phyloP scores from a whole-genome alignment of 2,329 filamentous ascomycete species.

The Botrytis medusae region DNA sequence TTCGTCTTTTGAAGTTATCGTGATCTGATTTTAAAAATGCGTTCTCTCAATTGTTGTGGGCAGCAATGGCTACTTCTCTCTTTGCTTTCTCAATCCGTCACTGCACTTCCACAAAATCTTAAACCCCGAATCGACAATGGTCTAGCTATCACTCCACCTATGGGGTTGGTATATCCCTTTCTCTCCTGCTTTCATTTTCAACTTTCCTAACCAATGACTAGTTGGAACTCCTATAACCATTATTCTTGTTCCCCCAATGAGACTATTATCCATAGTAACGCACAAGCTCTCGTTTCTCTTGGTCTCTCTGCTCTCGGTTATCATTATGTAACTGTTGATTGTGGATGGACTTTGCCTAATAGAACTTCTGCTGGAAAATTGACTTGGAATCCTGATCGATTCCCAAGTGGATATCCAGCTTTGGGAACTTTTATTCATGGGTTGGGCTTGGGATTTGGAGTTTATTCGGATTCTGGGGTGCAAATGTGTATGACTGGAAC shows the following conservation, averaged over 20 bases:
- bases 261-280: conserved; percentile 47
- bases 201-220: conserved; percentile 13
- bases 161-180: conserved; percentile 29
- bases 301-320: conserved; percentile 49
- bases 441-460: conserved; percentile 45
- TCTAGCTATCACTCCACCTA: conserved; percentile 32
- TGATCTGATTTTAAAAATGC: background rate
- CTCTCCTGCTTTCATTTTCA: background rate
- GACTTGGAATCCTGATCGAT: conserved; percentile 45
- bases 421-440: conserved; percentile 45
- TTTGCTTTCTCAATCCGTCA: background rate
- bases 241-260: conserved; percentile 50
- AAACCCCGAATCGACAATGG: conserved; percentile 30
- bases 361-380: conserved; percentile 41
- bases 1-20: background rate
- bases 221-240: conserved; percentile 53
- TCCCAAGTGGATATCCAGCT: conserved; percentile 46
- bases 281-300: conserved; percentile 48
- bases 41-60: background rate
- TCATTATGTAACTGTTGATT: conserved; percentile 51
- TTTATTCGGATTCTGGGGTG: conserved; percentile 45
- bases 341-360: conserved; percentile 48
- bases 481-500: conserved; percentile 37
- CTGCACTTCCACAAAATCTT: background rate
- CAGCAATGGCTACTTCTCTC: background rate